These are phyloP conservation scores for Boletus speciosus DNA, from an alignment of 768 basidiomycete species.

Conservation along the genomic window DNA sequence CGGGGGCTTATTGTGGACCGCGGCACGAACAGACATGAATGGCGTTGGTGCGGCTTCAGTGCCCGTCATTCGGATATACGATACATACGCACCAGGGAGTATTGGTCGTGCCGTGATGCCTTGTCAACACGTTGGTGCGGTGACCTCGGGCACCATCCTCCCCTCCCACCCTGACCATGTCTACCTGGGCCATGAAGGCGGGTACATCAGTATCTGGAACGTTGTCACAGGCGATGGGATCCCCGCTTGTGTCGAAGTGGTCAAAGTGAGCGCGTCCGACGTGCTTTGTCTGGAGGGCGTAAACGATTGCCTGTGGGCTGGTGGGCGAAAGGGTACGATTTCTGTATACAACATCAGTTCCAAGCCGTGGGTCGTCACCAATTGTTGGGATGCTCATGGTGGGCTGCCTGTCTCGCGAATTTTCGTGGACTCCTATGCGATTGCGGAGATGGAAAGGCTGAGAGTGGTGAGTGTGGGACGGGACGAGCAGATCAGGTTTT, in stretches of 20 bases:
- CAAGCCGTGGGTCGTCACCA: slow-evolving; percentile 83
- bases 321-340: slow-evolving; percentile 78
- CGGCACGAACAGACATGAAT: slow-evolving; percentile 51
- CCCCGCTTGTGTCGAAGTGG: slow-evolving; percentile 66
- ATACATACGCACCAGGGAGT: slow-evolving; percentile 60
- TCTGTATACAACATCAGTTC: slow-evolving; percentile 71
- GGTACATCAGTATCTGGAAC: slow-evolving; percentile 82
- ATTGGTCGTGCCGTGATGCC: slow-evolving; percentile 55
- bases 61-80: slow-evolving; percentile 80
- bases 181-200: slow-evolving; percentile 91
- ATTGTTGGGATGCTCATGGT: slow-evolving; percentile 81
- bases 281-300: slow-evolving; percentile 85
- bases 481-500: slow-evolving; percentile 71
- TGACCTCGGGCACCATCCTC: slow-evolving; percentile 76
- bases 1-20: slow-evolving; percentile 81
- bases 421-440: slow-evolving; percentile 68
- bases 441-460: slow-evolving; percentile 64
- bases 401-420: slow-evolving; percentile 61
- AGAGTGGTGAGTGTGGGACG: slow-evolving; percentile 72
- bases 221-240: slow-evolving; percentile 50
- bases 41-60: slow-evolving; percentile 43
- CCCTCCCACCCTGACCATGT: slow-evolving; percentile 63
- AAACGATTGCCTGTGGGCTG: slow-evolving; percentile 81
- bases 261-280: slow-evolving; percentile 79
- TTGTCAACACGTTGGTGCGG: slow-evolving; percentile 71